These are phyloP conservation scores for Pythium plurisporium DNA, from an alignment of 352 stramenopile genomes.

Conservation along the genomic window DNA sequence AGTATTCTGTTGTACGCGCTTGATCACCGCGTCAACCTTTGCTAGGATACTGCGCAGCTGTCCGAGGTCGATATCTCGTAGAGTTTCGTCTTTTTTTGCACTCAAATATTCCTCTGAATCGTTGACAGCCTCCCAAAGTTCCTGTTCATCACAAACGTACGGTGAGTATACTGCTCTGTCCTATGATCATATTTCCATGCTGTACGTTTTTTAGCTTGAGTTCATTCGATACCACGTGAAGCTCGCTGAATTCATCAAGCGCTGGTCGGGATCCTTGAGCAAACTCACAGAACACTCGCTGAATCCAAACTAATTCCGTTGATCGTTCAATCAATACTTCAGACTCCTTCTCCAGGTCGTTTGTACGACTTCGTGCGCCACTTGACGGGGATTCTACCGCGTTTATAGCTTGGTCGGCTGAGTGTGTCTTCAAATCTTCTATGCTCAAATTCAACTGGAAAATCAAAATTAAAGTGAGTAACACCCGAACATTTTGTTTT, in stretches of 20 bases:
- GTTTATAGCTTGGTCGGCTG: slow-evolving; percentile 29
- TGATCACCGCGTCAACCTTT: slow-evolving; percentile 23
- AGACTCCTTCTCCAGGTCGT: slow-evolving; percentile 28
- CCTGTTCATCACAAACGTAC: slow-evolving; percentile 10
- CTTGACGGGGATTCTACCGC: slow-evolving; percentile 30
- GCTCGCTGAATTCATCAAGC: slow-evolving; percentile 33
- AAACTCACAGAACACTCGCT: slow-evolving; percentile 38
- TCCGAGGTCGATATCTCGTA: slow-evolving; percentile 40
- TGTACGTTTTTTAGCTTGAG: slow-evolving; percentile 43
- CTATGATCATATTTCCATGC: background rate
- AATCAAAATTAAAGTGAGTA: background rate
- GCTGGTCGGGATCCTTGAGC: slow-evolving; percentile 25
- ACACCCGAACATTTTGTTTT: background rate
- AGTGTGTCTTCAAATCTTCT: slow-evolving; percentile 25
- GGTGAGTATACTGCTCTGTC: background rate
- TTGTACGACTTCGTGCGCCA: slow-evolving; percentile 24
- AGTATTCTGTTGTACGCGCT: slow-evolving; percentile 15
- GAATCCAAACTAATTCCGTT: slow-evolving; percentile 26
- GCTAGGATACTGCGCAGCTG: slow-evolving; percentile 30
- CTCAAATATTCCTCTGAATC: slow-evolving; percentile 42
- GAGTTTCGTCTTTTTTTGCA: slow-evolving; percentile 28
- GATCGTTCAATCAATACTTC: slow-evolving; percentile 27
- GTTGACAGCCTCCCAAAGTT: slow-evolving; percentile 56
- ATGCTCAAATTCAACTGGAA: slow-evolving; percentile 4
- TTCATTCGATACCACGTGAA: slow-evolving; percentile 31